Evolutionary conservation across 768 basidiomycete species (phyloP), one percentile per base, ranked within the genome.

Genomic region (Suillus variegatus): DNA sequence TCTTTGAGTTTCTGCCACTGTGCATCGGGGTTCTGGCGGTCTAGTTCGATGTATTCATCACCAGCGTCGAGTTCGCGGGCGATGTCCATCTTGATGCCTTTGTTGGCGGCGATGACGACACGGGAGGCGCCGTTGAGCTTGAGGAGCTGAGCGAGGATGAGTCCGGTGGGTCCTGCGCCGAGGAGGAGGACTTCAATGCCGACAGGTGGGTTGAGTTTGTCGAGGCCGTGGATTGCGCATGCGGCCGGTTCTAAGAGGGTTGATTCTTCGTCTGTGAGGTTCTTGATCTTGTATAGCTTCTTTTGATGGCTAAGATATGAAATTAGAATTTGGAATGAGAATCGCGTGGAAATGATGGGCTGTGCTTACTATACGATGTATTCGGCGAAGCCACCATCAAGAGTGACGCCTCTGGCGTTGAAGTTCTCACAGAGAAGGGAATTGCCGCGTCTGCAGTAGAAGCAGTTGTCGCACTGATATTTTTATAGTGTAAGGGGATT

Each of bases 131-230:
- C 94, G 74, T 95, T 95, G 51, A 92, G 81, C 77, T 93, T 94
- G 66, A 96, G 81, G 28, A 97, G 82, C 75, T 96, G 94, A 0
- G 94, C 89, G 54, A 97, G 86, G 67, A 95, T 93, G 43, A 96
- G 84, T n/a, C 94, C 91, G 5, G 94, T 96, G 1, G 94, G 94
- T 14, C 94, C 94, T n/a, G 94, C 92, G 60, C 94, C 94, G 55
- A 95, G 83, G 43, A 96, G 81, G 61, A 97, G 86, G 22, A 91
- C 93, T 60, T 95, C 93, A 47, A 91, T 81, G 35, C 94, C 94
- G 65, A 95, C 92, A 4, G 89, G 86, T 1, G 92, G 89, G 64
- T 82, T 85, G 64, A 97, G 86, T 76, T 94, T 93, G 78, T 97
- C 94, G 67, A 95, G 87, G 7, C 94, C 94, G 75, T 97, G 94